A percentile compares a stretch with the other conserved stretches of the same genome.
Conservation (phyloP, 108 stramenopile genomes). For the Conticribra guillardii region DNA sequence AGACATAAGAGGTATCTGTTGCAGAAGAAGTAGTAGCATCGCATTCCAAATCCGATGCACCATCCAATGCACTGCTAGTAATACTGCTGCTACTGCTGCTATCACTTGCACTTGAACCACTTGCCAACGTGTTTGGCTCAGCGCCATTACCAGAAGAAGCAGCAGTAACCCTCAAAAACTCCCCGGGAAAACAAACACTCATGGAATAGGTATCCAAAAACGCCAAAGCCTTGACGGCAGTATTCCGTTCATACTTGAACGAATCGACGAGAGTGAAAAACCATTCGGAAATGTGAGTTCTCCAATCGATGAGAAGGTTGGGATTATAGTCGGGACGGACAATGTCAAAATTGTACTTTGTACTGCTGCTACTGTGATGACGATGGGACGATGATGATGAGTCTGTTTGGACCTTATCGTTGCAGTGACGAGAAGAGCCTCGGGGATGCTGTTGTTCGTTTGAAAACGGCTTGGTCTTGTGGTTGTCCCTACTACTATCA, state of each 20-base stretch:
- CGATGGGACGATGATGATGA: neutral
- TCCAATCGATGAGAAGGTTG: conserved; percentile 18
- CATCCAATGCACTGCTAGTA: too few species aligned
- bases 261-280: conserved; percentile 12
- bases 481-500: too few species aligned
- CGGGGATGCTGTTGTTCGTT: too few species aligned
- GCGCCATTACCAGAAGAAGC: neutral
- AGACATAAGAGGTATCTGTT: neutral
- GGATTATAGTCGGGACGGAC: conserved; percentile 4
- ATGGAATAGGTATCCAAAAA: conserved; percentile 31
- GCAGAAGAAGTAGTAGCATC: neutral
- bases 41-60: too few species aligned
- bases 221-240: conserved; percentile 15
- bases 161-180: neutral
- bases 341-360: neutral
- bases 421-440: too few species aligned
- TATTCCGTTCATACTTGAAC: conserved; percentile 8
- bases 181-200: conserved; percentile 14
- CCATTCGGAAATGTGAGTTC: conserved; percentile 11
- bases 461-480: too few species aligned
- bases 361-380: neutral
- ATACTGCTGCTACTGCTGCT: neutral
- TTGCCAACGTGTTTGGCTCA: neutral
- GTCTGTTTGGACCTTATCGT: neutral
- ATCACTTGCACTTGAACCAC: neutral